Conservation (phyloP, 2,329 filamentous ascomycete genomes). For the Gremmenia infestans region DNA sequence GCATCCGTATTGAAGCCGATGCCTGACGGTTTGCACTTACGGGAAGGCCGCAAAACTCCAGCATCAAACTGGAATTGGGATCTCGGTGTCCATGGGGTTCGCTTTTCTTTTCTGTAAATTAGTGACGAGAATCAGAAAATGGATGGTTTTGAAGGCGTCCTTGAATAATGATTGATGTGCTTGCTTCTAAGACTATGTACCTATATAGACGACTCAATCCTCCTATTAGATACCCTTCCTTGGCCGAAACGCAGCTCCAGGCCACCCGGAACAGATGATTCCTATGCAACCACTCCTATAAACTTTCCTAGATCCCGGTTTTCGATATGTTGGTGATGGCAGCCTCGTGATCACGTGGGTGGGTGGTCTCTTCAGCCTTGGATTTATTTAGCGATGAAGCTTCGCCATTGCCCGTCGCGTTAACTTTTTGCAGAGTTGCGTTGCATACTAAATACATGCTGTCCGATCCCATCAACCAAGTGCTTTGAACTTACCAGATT, state of each 20-base stretch:
- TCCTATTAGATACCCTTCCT: too few species aligned
- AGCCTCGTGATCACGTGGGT: background rate
- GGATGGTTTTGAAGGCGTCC: background rate
- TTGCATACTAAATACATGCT: background rate
- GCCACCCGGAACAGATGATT: too few species aligned
- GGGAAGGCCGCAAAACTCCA: background rate
- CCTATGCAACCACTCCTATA: too few species aligned
- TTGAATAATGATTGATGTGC: background rate
- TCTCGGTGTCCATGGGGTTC: background rate
- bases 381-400: conserved; percentile 4
- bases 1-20: background rate
- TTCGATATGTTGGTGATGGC: background rate
- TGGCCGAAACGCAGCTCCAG: too few species aligned
- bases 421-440: conserved; percentile 1
- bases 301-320: background rate
- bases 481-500: background rate
- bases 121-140: background rate
- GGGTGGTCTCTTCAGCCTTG: background rate
- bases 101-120: background rate
- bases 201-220: too few species aligned
- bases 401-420: background rate
- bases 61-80: background rate
- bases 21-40: background rate
- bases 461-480: background rate
- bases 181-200: too few species aligned